Percentiles rank a stretch among this genome's conserved stretches.
Conservation (phyloP, 2,329 filamentous ascomycete genomes). For the Penicillium sp. region DNA sequence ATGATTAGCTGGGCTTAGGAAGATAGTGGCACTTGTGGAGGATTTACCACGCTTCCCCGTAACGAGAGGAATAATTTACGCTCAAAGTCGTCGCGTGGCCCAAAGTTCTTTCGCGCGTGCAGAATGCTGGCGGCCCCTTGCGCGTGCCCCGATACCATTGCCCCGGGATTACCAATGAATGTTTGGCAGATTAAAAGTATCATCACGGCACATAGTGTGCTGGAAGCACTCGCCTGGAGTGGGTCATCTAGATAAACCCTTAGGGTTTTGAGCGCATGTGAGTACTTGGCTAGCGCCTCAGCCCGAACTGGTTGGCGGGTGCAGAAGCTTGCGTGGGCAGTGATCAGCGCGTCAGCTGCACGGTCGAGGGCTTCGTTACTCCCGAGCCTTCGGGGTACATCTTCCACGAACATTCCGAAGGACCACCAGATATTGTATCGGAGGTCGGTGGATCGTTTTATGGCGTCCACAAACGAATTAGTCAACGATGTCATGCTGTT, state of each 20-base stretch:
- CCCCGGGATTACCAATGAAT: constrained; percentile 20
- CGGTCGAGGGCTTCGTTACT: constrained; percentile 48
- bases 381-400: constrained; percentile 49
- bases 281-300: constrained; percentile 31
- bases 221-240: constrained; percentile 28
- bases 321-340: constrained; percentile 29
- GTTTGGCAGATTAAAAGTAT: constrained; percentile 34
- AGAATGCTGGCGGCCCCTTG: constrained; percentile 38
- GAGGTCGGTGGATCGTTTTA: constrained; percentile 41
- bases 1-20: background rate
- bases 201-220: constrained; percentile 40
- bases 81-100: constrained; percentile 36
- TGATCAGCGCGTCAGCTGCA: constrained; percentile 31
- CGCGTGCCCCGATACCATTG: constrained; percentile 28
- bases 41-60: constrained; percentile 36
- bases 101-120: constrained; percentile 30
- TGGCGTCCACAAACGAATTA: constrained; percentile 33
- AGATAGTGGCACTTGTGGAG: too few species aligned
- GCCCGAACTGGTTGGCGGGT: constrained; percentile 14
- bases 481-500: constrained; percentile 35
- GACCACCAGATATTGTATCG: constrained; percentile 48
- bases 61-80: constrained; percentile 33
- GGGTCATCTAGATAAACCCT: constrained; percentile 32
- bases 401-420: constrained; percentile 47
- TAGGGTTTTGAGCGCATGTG: constrained; percentile 28